Percentiles rank a stretch among this genome's conserved stretches.
These are phyloP conservation scores for Cichorium intybus DNA, from an alignment of 140 eudicot genomes.

Conservation along the genomic window DNA sequence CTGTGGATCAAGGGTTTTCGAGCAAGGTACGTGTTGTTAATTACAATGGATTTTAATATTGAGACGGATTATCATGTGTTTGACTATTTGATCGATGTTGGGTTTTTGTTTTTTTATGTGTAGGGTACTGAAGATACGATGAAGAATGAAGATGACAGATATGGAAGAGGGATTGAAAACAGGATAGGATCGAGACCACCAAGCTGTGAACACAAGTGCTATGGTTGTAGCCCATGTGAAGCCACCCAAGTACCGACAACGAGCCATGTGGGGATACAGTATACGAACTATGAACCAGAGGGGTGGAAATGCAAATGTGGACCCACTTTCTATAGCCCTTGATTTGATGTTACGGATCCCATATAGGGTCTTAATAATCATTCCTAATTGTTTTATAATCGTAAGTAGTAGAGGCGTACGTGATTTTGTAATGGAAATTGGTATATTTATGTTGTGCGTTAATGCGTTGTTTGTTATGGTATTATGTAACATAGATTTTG, in stretches of 20 bases:
- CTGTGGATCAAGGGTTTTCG: background rate
- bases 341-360: background rate
- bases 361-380: background rate
- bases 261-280: conserved; percentile 48
- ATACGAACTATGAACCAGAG: conserved; percentile 78
- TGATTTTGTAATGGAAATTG: background rate
- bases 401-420: background rate
- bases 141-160: conserved; percentile 21
- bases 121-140: conserved; percentile 25
- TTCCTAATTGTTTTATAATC: background rate
- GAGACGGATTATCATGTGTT: background rate
- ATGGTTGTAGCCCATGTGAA: conserved; percentile 74
- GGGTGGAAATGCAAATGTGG: conserved; percentile 96
- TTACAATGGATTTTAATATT: background rate
- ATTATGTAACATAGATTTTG: background rate
- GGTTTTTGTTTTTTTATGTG: background rate
- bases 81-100: background rate
- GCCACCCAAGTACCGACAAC: conserved; percentile 82
- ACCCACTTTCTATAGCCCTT: conserved; percentile 68
- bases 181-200: conserved; percentile 83
- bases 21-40: conserved; percentile 15
- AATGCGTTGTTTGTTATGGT: background rate
- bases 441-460: background rate
- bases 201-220: conserved; percentile 73
- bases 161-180: conserved; percentile 35